Conservation (phyloP, 257 asterid genomes). For the Orobanche coerulescens region DNA sequence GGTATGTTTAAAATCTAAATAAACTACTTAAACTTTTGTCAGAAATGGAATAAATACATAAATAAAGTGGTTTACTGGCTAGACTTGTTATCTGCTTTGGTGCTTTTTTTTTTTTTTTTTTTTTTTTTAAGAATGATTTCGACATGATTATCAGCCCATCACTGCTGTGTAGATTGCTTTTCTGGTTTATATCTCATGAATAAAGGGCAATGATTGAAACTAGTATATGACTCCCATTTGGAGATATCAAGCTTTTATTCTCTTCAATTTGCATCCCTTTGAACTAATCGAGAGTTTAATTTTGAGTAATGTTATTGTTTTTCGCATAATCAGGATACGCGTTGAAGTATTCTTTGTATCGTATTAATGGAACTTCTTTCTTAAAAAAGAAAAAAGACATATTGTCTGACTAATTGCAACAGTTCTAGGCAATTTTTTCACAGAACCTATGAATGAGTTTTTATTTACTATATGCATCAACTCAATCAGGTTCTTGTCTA, state of each 20-base stretch:
- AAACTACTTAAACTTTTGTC: neutral
- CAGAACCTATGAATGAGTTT: neutral
- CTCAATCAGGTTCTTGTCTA: slow-evolving; percentile 43
- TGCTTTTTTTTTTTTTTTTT: too few species aligned
- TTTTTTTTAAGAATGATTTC: slow-evolving; percentile 4
- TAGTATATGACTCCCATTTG: neutral
- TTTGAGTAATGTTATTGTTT: neutral
- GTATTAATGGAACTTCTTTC: neutral
- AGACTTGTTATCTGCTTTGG: neutral
- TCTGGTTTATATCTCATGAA: neutral
- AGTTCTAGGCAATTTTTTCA: neutral
- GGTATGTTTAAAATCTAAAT: neutral
- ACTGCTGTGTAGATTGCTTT: neutral
- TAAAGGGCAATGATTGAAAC: neutral
- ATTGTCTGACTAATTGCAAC: neutral
- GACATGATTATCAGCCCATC: neutral
- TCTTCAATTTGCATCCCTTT: neutral
- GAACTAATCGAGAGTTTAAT: neutral
- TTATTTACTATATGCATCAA: neutral
- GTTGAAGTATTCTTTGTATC: neutral
- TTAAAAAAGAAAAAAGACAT: too few species aligned
- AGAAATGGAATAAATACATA: too few species aligned
- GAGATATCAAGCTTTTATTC: neutral
- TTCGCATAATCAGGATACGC: neutral
- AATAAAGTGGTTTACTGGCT: neutral